phyloP scores from a whole-genome alignment of 1,284 basidiomycete genomes.

The Farysia itapuensis region DNA sequence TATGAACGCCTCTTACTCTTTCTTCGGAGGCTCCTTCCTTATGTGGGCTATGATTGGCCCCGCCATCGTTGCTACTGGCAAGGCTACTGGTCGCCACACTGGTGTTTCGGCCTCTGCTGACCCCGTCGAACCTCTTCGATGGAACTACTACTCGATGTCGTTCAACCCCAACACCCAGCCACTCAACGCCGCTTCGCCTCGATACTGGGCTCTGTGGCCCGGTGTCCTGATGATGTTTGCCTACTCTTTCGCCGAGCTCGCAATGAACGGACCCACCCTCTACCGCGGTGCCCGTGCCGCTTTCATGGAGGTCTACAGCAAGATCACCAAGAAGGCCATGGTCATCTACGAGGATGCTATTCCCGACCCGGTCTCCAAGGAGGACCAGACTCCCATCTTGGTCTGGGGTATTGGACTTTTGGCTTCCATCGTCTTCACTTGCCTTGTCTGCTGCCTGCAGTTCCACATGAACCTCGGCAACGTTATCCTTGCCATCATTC shows the following conservation, averaged over 20 bases:
- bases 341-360: constrained; percentile 29
- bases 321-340: constrained; percentile 26
- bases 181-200: constrained; percentile 65
- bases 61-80: constrained; percentile 62
- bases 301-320: constrained; percentile 24
- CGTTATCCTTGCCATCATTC: constrained; percentile 62
- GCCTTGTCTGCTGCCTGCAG: constrained; percentile 62
- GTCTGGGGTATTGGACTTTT: constrained; percentile 67
- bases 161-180: constrained; percentile 33
- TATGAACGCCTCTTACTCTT: constrained; percentile 70
- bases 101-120: constrained; percentile 3
- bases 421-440: constrained; percentile 65
- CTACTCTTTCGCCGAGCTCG: constrained; percentile 58
- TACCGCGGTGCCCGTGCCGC: constrained; percentile 49
- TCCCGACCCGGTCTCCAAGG: constrained; percentile 42
- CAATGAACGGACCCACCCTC: constrained; percentile 54
- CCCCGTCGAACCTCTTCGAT: constrained; percentile 22
- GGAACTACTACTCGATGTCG: constrained; percentile 29
- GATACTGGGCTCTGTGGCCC: constrained; percentile 73
- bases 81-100: constrained; percentile 26
- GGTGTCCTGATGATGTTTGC: constrained; percentile 65
- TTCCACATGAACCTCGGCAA: constrained; percentile 56
- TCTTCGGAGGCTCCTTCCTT: constrained; percentile 67
- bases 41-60: constrained; percentile 72
- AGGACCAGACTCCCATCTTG: constrained; percentile 66